Percentiles rank a stretch among this genome's conserved stretches.
Conservation (phyloP, 2,329 filamentous ascomycete genomes). For the Keithomyces neogunnii region DNA sequence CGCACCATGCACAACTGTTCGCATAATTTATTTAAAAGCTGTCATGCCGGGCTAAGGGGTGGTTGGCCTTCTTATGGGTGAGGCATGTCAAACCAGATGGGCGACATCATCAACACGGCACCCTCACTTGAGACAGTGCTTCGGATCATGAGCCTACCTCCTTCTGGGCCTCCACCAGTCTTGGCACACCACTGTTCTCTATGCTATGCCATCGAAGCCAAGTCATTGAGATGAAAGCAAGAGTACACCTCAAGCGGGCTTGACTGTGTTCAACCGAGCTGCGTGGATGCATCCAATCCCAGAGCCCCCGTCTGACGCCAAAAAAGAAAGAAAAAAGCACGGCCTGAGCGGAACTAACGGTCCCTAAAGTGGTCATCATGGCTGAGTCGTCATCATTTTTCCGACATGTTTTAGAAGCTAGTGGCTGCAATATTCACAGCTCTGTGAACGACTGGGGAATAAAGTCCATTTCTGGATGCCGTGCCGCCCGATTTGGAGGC, state of each 20-base stretch:
- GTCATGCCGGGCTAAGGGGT: not conserved
- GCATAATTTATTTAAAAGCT: not conserved
- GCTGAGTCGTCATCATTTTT: not conserved
- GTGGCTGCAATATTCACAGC: not conserved
- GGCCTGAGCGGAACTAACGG: not conserved
- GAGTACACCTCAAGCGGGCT: not conserved
- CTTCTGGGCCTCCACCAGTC: not conserved
- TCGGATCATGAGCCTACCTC: not conserved
- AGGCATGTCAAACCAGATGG: not conserved
- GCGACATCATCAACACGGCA: not conserved
- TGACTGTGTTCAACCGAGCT: not conserved
- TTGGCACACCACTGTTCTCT: not conserved
- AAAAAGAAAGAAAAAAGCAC: not conserved
- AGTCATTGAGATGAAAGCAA: not conserved
- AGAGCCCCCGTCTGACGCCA: not conserved
- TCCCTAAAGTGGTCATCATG: not conserved
- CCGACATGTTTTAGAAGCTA: not conserved
- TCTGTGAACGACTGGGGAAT: not conserved
- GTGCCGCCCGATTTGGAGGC: not conserved
- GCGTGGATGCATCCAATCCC: not conserved
- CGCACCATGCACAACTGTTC: not conserved
- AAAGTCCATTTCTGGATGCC: not conserved
- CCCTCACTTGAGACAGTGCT: not conserved
- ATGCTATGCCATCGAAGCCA: not conserved
- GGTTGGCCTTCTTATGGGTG: not conserved